These are phyloP conservation scores for Microascus cirrosus DNA, from an alignment of 2,329 filamentous ascomycete species.

Conservation along the genomic window DNA sequence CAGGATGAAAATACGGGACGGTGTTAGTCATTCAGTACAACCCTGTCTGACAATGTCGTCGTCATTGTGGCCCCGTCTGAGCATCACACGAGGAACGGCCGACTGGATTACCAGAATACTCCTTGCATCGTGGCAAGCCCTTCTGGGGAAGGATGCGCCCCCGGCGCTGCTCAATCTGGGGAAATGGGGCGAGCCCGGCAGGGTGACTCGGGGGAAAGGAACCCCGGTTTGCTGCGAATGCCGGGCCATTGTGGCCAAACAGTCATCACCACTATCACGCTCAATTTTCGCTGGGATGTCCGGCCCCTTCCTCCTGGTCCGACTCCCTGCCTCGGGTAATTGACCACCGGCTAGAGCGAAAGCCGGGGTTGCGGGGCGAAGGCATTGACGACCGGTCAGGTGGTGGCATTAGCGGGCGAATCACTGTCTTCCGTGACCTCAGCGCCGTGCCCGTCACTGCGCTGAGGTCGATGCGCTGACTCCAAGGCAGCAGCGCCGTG, in stretches of 20 bases:
- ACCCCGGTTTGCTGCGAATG: neutral
- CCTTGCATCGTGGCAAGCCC: neutral
- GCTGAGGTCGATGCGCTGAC: neutral
- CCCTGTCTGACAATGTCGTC: neutral
- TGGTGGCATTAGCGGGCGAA: neutral
- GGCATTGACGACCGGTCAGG: constrained; percentile 3
- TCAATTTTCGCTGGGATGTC: neutral
- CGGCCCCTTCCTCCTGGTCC: too few relatives aligned
- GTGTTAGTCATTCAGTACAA: neutral
- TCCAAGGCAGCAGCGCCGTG: neutral
- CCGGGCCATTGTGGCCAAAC: neutral
- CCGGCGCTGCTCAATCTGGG: neutral
- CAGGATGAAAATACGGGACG: neutral
- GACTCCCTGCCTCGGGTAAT: neutral
- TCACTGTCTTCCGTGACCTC: neutral
- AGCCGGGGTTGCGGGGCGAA: neutral
- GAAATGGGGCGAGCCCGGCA: neutral
- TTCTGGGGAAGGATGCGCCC: too few relatives aligned
- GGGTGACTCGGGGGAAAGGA: neutral
- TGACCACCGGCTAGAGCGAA: neutral
- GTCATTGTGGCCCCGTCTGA: neutral
- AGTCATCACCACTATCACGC: neutral
- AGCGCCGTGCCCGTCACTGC: neutral
- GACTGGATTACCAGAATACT: neutral
- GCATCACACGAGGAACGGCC: neutral